These are phyloP conservation scores for Geotrichum macrosporum DNA, from an alignment of 1,139 yeast genomes.

Conservation along the genomic window DNA sequence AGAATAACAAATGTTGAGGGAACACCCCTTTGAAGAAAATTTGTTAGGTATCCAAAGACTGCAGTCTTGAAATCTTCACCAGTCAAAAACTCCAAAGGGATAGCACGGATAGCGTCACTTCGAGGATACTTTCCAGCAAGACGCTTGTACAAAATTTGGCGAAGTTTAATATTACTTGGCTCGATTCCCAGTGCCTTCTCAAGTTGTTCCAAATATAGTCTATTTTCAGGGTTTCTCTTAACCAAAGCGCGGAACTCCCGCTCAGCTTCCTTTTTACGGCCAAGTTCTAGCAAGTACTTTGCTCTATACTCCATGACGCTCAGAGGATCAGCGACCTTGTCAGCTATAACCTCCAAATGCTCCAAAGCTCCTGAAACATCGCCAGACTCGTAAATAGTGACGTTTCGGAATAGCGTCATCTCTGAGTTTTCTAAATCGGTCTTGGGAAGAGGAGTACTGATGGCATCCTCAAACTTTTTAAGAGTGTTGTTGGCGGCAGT, in stretches of 20 bases:
- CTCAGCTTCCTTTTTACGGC: constrained; percentile 56
- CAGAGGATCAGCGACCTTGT: constrained; percentile 57
- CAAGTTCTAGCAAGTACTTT: constrained; percentile 48
- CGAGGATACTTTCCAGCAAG: constrained; percentile 70
- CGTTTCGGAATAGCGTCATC: constrained; percentile 68
- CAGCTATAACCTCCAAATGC: constrained; percentile 50
- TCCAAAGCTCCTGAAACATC: constrained; percentile 61
- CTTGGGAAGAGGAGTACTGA: constrained; percentile 39
- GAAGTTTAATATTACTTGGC: constrained; percentile 30
- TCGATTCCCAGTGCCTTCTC: constrained; percentile 54
- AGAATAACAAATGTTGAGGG: constrained; percentile 88
- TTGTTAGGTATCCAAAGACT: constrained; percentile 51
- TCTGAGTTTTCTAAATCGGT: constrained; percentile 77
- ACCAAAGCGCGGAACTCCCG: constrained; percentile 62
- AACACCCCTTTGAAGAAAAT: constrained; percentile 71
- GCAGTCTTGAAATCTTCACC: constrained; percentile 49
- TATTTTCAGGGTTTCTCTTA: constrained; percentile 82
- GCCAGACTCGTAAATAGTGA: constrained; percentile 59
- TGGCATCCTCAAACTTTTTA: constrained; percentile 66
- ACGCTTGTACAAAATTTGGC: constrained; percentile 51
- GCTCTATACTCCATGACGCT: constrained; percentile 67
- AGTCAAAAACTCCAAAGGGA: constrained; percentile 70
- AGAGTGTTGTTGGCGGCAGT: constrained; percentile 67
- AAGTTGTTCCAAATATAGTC: constrained; percentile 57
- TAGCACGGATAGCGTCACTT: constrained; percentile 72